Evolutionary conservation across 2,329 filamentous ascomycete species (phyloP).

Genomic region (Alternaria ventricosa): DNA sequence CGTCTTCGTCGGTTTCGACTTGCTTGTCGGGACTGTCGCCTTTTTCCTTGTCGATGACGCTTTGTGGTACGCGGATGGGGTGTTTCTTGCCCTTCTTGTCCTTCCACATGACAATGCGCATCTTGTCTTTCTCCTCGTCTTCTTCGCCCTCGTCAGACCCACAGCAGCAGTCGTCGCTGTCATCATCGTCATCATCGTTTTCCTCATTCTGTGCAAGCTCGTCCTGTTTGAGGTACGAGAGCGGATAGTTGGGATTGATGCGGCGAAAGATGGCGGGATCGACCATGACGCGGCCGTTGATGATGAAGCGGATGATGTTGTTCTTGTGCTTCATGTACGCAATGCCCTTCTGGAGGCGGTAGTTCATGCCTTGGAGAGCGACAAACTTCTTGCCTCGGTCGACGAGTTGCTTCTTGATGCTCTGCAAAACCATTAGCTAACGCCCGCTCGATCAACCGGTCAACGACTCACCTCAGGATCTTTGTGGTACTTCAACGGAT

Average conservation of each 20-base stretch:
- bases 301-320: slow-evolving; percentile 76
- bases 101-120: slow-evolving; percentile 51
- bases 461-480: slow-evolving; percentile 59
- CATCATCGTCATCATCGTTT: slow-evolving; percentile 55
- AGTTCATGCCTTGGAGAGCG: slow-evolving; percentile 79
- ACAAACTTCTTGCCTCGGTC: slow-evolving; percentile 87
- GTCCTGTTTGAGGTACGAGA: slow-evolving; percentile 75
- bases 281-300: slow-evolving; percentile 87
- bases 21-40: slow-evolving; percentile 55
- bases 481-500: slow-evolving; percentile 81
- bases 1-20: slow-evolving; percentile 54
- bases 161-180: slow-evolving; percentile 52
- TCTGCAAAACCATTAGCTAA: slow-evolving; percentile 25
- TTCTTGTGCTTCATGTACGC: slow-evolving; percentile 85
- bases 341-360: slow-evolving; percentile 81
- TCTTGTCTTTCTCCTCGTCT: slow-evolving; percentile 44
- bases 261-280: slow-evolving; percentile 82
- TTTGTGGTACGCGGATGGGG: slow-evolving; percentile 60
- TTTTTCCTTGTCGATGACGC: slow-evolving; percentile 39
- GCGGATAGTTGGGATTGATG: slow-evolving; percentile 84
- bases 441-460: no score
- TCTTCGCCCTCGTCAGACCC: slow-evolving; percentile 26
- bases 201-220: slow-evolving; percentile 66
- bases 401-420: slow-evolving; percentile 70
- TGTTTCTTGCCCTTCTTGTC: slow-evolving; percentile 58